A percentile compares a stretch with the other conserved stretches of the same genome.
phyloP scores from a whole-genome alignment of 1,139 yeast species.

The Sugiyamaella novakii region DNA sequence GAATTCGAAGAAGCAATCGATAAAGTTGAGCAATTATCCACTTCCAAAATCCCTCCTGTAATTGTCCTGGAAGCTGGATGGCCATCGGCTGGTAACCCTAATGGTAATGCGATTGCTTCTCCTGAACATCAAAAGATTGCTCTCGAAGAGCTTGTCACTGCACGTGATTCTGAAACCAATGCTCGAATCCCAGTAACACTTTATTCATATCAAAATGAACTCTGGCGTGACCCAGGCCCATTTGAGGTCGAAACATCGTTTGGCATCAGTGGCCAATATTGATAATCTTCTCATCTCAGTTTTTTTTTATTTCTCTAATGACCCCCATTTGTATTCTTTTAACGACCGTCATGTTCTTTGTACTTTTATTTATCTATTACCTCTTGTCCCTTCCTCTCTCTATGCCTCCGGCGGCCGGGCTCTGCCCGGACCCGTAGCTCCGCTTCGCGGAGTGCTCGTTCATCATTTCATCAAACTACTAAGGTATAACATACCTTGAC shows the following conservation, averaged over 20 bases:
- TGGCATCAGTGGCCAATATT: constrained; percentile 31
- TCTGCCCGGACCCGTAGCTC: too few relatives aligned
- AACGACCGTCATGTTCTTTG: not conserved
- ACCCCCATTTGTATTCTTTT: not conserved
- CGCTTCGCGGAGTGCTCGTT: too few relatives aligned
- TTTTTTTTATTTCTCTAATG: not conserved
- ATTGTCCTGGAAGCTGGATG: constrained; percentile 70
- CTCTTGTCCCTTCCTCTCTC: too few relatives aligned
- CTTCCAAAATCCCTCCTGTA: constrained; percentile 34
- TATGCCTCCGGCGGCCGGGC: too few relatives aligned
- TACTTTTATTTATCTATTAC: not conserved
- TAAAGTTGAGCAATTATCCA: not conserved
- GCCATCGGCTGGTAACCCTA: constrained; percentile 60
- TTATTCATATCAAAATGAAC: constrained; percentile 34
- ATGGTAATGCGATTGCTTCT: constrained; percentile 62
- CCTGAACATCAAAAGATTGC: constrained; percentile 56
- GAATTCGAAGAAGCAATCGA: not conserved
- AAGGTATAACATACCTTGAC: not conserved
- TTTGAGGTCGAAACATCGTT: constrained; percentile 33
- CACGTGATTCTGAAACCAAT: constrained; percentile 28
- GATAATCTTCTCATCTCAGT: not conserved
- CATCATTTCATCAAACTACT: too few relatives aligned
- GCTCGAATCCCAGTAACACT: constrained; percentile 29
- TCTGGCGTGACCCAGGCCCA: constrained; percentile 36
- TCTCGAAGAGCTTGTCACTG: constrained; percentile 47